Percentiles rank a stretch among this genome's conserved stretches.
Conservation (phyloP, 192 early-diverging fungal genomes). For the Coemansia sp. region DNA sequence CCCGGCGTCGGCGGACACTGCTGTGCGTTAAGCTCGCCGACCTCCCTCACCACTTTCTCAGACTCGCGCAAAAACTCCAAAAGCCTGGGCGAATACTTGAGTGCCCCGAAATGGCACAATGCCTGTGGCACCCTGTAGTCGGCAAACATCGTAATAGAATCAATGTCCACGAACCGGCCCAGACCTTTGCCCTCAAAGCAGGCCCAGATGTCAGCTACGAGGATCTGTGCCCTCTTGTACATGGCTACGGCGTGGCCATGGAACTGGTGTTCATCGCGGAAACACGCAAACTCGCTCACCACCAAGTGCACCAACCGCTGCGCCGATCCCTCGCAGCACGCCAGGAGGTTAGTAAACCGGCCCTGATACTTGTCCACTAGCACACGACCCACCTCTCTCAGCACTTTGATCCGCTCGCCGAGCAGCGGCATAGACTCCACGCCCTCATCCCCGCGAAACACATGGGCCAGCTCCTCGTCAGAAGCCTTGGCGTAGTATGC, state of each 20-base stretch:
- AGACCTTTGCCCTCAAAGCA: constrained; percentile 71
- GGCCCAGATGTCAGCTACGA: constrained; percentile 85
- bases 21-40: neutral
- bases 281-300: constrained; percentile 64
- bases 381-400: constrained; percentile 73
- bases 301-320: constrained; percentile 61
- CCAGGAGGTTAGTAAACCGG: constrained; percentile 63
- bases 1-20: constrained; percentile 11
- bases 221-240: constrained; percentile 83
- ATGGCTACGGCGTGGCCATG: constrained; percentile 60
- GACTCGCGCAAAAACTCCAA: constrained; percentile 41
- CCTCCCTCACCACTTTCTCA: constrained; percentile 11
- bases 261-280: constrained; percentile 66
- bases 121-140: constrained; percentile 84
- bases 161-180: constrained; percentile 74
- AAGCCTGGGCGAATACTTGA: constrained; percentile 69
- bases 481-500: constrained; percentile 54
- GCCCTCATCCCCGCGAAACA: constrained; percentile 63
- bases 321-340: constrained; percentile 56
- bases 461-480: constrained; percentile 47
- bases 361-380: constrained; percentile 64
- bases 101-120: constrained; percentile 66
- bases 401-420: constrained; percentile 59
- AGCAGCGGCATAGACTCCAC: constrained; percentile 65
- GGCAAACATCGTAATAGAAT: constrained; percentile 87